Base-by-base conservation (phyloP, 2,329 filamentous ascomycete species). In the Fusarium coicis region DNA sequence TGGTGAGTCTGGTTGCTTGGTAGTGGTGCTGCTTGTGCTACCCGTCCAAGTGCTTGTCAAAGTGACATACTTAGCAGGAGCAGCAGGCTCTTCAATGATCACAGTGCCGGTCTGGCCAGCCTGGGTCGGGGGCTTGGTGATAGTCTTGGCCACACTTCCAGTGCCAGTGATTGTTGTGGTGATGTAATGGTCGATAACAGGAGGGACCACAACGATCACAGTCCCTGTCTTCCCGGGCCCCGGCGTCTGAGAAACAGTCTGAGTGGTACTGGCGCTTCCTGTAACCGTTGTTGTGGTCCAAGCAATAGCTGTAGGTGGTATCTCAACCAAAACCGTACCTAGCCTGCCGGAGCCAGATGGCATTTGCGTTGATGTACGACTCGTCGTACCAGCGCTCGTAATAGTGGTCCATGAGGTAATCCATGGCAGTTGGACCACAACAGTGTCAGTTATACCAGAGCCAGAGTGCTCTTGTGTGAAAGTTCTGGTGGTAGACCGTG, bases 331-430 rank as follows among this genome's bases (percentile, higher is more conserved):
- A 3, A 58, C 26, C 1, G 59, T 62, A 3, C 52, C 52, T 1
- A 62, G 15, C n/a, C 52, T 46, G 2, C 2, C 40, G 4, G 52
- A 46, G 21, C 52, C 52, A 34, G 59, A 58, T 10, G 59, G 52
- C 21, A 14, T 26, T 10, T 46, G 52, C 1, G 40, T 57, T 8
- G 19, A 46, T 7, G 26, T 62, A 4, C 18, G 59, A 19, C 18
- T 62, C 1, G 14, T 39, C 5, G 26, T 34, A 7, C 59, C 21
- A 7, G 32, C 15, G 16, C 1, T 46, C 0, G 26, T 44, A 10
- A 56, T 9, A n/a, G 50, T 62, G 5, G n/a, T n/a, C 53, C 53
- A 69, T 1, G 56, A 63, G 0, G 64, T 68, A 5, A 64, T 10
- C 12, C 44, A 52, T 14, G 66, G 66, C 1, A 69, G 1, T 2